phyloP scores from a whole-genome alignment of 371 early-diverging fungal species.

The Mucor sp. region DNA sequence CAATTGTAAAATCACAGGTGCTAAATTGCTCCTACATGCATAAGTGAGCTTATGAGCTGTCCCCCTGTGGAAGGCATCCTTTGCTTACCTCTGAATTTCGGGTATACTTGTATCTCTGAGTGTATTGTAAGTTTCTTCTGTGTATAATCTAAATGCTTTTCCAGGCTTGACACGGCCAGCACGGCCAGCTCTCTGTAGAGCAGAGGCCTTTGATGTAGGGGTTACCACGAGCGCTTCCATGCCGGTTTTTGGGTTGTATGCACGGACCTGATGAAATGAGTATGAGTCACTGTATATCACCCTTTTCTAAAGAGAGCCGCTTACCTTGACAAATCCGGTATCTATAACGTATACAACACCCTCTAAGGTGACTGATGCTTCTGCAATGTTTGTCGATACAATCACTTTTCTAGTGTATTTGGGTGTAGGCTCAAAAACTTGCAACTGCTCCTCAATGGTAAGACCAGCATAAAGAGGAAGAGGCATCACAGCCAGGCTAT shows the following conservation, averaged over 20 bases:
- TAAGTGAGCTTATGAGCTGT: not conserved
- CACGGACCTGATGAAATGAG: conserved; percentile 52
- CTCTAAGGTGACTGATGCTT: conserved; percentile 88
- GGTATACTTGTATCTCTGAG: conserved; percentile 62
- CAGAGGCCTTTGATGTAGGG: conserved; percentile 73
- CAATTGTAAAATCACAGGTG: conserved; percentile 65
- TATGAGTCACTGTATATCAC: not conserved
- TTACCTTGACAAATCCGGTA: conserved; percentile 80
- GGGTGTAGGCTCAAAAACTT: conserved; percentile 70
- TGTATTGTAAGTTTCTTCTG: conserved; percentile 64
- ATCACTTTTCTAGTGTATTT: conserved; percentile 76
- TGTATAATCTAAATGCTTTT: conserved; percentile 71
- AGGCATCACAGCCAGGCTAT: conserved; percentile 54
- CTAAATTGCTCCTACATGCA: conserved; percentile 46
- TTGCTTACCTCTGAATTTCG: conserved; percentile 70
- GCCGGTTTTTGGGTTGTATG: conserved; percentile 64
- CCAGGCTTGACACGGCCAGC: conserved; percentile 78
- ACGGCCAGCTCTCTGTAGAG: conserved; percentile 81
- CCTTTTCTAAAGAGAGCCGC: not conserved
- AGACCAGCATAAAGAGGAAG: conserved; percentile 81
- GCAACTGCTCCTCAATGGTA: conserved; percentile 65
- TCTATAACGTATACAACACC: conserved; percentile 87
- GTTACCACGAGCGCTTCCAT: conserved; percentile 65
- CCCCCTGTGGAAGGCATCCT: not conserved
- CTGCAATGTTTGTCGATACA: conserved; percentile 80